phyloP scores from a whole-genome alignment of 306 rosid species.

The Cucurbita moschata region DNA sequence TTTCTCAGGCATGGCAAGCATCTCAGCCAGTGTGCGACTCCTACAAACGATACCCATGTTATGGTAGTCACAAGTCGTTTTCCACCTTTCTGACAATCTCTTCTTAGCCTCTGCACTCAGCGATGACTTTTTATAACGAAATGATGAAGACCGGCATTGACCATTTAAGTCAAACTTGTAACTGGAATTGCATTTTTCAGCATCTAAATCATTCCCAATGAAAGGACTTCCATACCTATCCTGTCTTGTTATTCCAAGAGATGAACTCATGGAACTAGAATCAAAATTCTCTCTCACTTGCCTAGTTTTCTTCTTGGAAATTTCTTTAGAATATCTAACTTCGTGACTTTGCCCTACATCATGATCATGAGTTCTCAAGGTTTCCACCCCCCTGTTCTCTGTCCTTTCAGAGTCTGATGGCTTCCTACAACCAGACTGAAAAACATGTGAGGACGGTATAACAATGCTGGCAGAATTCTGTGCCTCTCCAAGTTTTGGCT shows the following conservation, averaged over 20 bases:
- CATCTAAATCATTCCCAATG: slow-evolving; percentile 39
- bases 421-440: slow-evolving; percentile 33
- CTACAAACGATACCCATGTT: slow-evolving; percentile 32
- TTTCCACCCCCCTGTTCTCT: slow-evolving; percentile 30
- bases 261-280: slow-evolving; percentile 19
- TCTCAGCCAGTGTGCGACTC: slow-evolving; percentile 84
- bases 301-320: slow-evolving; percentile 66
- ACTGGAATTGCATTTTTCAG: slow-evolving; percentile 23
- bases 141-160: slow-evolving; percentile 32
- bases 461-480: slow-evolving; percentile 25
- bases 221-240: slow-evolving; percentile 55
- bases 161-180: slow-evolving; percentile 24
- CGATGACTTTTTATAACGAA: slow-evolving; percentile 47
- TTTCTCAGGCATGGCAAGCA: slow-evolving; percentile 76
- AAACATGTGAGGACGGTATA: slow-evolving; percentile 40
- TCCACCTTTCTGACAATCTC: slow-evolving; percentile 92
- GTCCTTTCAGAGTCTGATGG: slow-evolving; percentile 24
- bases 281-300: slow-evolving; percentile 46
- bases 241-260: slow-evolving; percentile 43
- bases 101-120: slow-evolving; percentile 82
- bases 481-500: slow-evolving; percentile 70
- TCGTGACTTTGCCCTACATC: slow-evolving; percentile 31
- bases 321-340: slow-evolving; percentile 60
- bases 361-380: slow-evolving; percentile 20
- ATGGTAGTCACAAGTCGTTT: slow-evolving; percentile 47